Evolutionary conservation across 2,329 filamentous ascomycete genomes (phyloP), one percentile per base, ranked within the genome.

Genomic region (Cladorrhinum sp.): DNA sequence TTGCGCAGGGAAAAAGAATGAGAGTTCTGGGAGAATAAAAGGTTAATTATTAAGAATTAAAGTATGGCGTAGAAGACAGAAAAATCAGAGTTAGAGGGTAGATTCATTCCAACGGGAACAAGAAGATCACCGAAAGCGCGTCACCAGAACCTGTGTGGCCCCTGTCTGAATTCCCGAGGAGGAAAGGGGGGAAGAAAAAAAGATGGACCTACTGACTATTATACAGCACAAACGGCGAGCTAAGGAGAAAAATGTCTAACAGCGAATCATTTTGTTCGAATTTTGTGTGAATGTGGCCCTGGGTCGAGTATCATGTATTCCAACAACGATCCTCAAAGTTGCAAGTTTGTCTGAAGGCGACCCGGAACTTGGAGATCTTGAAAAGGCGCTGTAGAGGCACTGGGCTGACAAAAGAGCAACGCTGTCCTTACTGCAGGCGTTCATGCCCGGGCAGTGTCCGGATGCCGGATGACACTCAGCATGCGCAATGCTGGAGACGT

Each of bases 381-480:
- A 58, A 61, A 53, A 54, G 60, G 58, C 64, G 30, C 60, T 64
- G 60, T 46, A 53, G 53, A 52, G 56, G 54, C 55, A 33, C 58
- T 64, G 61, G 26, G 36, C 26, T 57, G 54, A 55, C 56, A 30
- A 62, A 66, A 65, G 62, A 60, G 62, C 61, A 68, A 68, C 66
- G 64, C 66, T 67, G 66, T 66, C 66, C 66, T 68, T 62, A 67
- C 64, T 58, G 49, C 58, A 51, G 54, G 42, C 21, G 55, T 39
- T 46, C 28, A 50, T 26, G n/a, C 42, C 42, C 23, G 48, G 23
- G 58, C 39, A 42, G 53, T 49, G 21, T 49, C 7, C 18, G 36
- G 36, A 24, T 33, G 52, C 56, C 39, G 54, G 23, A 56, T 46
- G 54, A 28, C 36, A 56, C 33, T 23, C 20, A 7, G 50, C 62